These are phyloP conservation scores for Chaetomiaceae sp. DNA, from an alignment of 2,329 filamentous ascomycete species.

Conservation along the genomic window DNA sequence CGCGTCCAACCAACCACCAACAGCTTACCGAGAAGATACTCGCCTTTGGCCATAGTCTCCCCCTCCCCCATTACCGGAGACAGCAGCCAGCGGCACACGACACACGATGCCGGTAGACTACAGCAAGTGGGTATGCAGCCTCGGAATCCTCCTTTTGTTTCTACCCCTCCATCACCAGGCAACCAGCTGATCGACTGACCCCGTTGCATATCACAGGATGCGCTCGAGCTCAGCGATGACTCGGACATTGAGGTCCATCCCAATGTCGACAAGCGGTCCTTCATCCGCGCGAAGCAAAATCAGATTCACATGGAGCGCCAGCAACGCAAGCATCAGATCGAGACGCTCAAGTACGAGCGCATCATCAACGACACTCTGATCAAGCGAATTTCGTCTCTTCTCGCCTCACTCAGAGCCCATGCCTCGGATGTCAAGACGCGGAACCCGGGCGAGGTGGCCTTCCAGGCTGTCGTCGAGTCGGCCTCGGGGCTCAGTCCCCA, in stretches of 20 bases:
- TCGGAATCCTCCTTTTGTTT: background rate
- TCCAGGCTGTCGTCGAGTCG: slow-evolving; percentile 81
- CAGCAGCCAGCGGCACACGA: background rate
- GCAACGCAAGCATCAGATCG: slow-evolving; percentile 81
- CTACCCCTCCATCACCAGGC: background rate
- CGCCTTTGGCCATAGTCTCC: no score
- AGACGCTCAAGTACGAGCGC: slow-evolving; percentile 85
- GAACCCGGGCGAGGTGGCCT: slow-evolving; percentile 74
- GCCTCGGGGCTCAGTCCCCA: slow-evolving; percentile 58
- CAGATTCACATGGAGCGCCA: slow-evolving; percentile 91
- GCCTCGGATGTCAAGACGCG: slow-evolving; percentile 59
- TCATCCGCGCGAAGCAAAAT: slow-evolving; percentile 95
- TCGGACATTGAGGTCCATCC: slow-evolving; percentile 97
- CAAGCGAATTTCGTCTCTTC: slow-evolving; percentile 71
- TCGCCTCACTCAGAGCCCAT: slow-evolving; percentile 68
- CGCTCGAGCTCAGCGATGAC: slow-evolving; percentile 94
- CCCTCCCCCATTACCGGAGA: background rate
- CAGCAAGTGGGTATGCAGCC: slow-evolving; percentile 57
- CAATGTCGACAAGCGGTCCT: slow-evolving; percentile 96
- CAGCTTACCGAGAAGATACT: no score
- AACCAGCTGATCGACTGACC: slow-evolving; percentile 9
- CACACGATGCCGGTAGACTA: slow-evolving; percentile 44
- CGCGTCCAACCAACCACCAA: no score
- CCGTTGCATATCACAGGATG: slow-evolving; percentile 52
- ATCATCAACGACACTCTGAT: slow-evolving; percentile 89